Conservation (phyloP, 2,329 filamentous ascomycete genomes). For the Gaeumannomyces sp. region DNA sequence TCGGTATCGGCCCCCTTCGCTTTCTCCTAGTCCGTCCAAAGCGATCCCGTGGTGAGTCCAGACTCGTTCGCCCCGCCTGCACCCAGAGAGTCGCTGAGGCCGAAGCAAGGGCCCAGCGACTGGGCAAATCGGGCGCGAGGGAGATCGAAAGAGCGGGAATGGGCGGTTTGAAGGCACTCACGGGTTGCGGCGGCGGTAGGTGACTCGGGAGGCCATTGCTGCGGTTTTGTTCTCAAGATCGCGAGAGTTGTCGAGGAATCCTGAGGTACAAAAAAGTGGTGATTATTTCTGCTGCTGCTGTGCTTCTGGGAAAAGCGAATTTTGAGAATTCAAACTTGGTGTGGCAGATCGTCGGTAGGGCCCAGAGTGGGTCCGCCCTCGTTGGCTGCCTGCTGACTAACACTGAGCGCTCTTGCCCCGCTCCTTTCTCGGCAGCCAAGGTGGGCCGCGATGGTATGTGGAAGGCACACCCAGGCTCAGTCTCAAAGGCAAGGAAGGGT, state of each 20-base stretch:
- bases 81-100: background rate
- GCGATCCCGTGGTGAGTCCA: background rate
- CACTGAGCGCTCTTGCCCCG: too few relatives aligned
- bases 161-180: conserved; percentile 39
- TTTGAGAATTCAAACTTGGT: background rate
- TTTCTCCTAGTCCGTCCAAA: background rate
- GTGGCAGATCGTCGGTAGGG: background rate
- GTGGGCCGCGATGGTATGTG: too few relatives aligned
- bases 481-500: too few relatives aligned
- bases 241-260: conserved; percentile 4
- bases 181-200: conserved; percentile 69
- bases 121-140: background rate
- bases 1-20: background rate
- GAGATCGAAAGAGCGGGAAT: background rate
- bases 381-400: background rate
- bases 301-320: background rate
- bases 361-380: background rate
- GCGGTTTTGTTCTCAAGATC: conserved; percentile 23
- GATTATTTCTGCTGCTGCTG: background rate
- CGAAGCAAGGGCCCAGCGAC: background rate
- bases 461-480: too few relatives aligned
- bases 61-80: background rate
- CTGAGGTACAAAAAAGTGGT: background rate
- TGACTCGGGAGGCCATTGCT: conserved; percentile 50
- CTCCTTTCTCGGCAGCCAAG: background rate